Conservation (phyloP, 768 basidiomycete species). For the Rhizopogon rudus region DNA sequence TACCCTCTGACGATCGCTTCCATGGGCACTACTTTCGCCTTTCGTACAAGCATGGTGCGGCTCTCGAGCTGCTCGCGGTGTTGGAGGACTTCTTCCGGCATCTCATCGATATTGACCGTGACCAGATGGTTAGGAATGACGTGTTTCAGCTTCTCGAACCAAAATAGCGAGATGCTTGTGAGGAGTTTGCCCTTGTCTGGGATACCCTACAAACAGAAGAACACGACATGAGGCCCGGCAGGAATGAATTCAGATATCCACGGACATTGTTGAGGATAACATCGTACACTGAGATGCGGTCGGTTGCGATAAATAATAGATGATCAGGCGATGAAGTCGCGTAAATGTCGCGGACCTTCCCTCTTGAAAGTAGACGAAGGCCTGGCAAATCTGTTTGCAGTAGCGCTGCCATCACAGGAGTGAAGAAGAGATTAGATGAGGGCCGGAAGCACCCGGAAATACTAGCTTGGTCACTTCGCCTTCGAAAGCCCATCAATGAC, state of each 20-base stretch:
- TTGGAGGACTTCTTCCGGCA: constrained; percentile 75
- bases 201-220: constrained; percentile 60
- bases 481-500: too few relatives aligned
- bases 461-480: too few relatives aligned
- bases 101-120: constrained; percentile 67
- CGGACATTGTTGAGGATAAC: constrained; percentile 90
- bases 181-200: constrained; percentile 90
- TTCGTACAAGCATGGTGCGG: constrained; percentile 86
- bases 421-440: too few relatives aligned
- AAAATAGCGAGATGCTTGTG: constrained; percentile 89
- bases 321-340: constrained; percentile 60
- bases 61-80: constrained; percentile 78
- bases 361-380: constrained; percentile 73
- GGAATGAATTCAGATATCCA: constrained; percentile 10
- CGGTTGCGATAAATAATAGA: constrained; percentile 91
- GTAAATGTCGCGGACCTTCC: constrained; percentile 98
- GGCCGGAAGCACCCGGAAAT: too few relatives aligned
- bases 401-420: constrained; percentile 31
- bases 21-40: constrained; percentile 82
- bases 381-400: constrained; percentile 53
- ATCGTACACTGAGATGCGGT: constrained; percentile 96
- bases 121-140: constrained; percentile 91
- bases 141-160: constrained; percentile 79
- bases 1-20: constrained; percentile 98
- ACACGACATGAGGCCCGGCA: not conserved